A percentile compares a stretch with the other conserved stretches of the same genome.
phyloP scores from a whole-genome alignment of 2,329 filamentous ascomycete genomes.

The Domatiomyces catenatus region DNA sequence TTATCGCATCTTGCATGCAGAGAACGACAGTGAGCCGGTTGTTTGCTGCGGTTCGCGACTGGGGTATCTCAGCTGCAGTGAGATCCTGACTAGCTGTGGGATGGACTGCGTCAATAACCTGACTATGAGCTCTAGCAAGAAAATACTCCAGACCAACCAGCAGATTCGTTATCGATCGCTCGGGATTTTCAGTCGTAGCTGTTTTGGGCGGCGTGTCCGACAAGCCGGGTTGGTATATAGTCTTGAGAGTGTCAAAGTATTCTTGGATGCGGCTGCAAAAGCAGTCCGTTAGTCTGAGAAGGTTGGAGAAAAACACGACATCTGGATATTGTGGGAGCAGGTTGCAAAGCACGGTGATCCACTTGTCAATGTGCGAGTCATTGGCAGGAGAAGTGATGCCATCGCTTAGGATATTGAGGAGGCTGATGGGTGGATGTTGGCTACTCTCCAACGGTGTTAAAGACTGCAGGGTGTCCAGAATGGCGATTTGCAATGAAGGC shows the following conservation, averaged over 20 bases:
- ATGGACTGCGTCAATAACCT: conserved; percentile 36
- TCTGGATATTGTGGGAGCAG: conserved; percentile 72
- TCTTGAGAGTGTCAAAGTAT: conserved; percentile 57
- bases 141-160: conserved; percentile 89
- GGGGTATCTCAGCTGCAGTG: conserved; percentile 48
- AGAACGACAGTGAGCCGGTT: conserved; percentile 82
- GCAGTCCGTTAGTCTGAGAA: conserved; percentile 82
- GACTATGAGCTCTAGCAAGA: conserved; percentile 72
- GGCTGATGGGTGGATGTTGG: conserved; percentile 41
- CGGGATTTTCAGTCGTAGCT: conserved; percentile 14
- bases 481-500: conserved; percentile 7
- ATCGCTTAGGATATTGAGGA: conserved; percentile 64
- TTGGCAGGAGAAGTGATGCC: conserved; percentile 63
- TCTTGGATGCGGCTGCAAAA: conserved; percentile 62
- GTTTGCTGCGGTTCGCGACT: conserved; percentile 73
- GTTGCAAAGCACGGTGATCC: conserved; percentile 73
- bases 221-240: conserved; percentile 36
- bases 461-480: conserved; percentile 12
- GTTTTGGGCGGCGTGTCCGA: conserved; percentile 15
- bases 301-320: conserved; percentile 64
- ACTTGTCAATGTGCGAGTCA: conserved; percentile 70
- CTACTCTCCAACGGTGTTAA: conserved; percentile 8
- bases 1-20: conserved; percentile 91
- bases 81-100: conserved; percentile 17
- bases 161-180: conserved; percentile 48